These are phyloP conservation scores for Cokeromyces recurvatus DNA, from an alignment of 371 early-diverging fungal species.

Conservation along the genomic window DNA sequence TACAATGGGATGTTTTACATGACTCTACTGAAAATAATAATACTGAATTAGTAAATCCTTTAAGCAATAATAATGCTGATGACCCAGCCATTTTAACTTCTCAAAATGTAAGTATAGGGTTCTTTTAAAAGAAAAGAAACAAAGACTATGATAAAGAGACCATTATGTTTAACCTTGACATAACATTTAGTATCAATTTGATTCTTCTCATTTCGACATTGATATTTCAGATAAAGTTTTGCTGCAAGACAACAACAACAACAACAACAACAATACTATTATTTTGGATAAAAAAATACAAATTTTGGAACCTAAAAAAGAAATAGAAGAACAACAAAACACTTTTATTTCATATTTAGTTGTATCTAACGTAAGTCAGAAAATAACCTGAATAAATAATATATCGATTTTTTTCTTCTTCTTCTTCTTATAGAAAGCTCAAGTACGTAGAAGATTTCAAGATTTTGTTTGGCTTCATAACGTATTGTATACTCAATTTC, in stretches of 20 bases:
- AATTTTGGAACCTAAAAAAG: constrained; percentile 72
- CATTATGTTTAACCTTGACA: no score
- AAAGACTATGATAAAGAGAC: no score
- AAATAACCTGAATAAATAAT: no score
- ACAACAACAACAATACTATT: neutral
- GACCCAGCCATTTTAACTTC: constrained; percentile 12
- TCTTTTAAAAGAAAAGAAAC: no score
- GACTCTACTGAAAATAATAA: neutral
- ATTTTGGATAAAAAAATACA: constrained; percentile 12
- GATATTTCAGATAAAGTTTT: constrained; percentile 17
- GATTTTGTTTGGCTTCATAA: constrained; percentile 91
- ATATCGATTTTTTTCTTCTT: no score
- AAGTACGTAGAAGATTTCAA: constrained; percentile 84
- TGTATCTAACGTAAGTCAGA: constrained; percentile 54
- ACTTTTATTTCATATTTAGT: constrained; percentile 86
- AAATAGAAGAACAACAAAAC: constrained; percentile 78
- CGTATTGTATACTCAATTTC: constrained; percentile 65
- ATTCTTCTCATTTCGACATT: constrained; percentile 11
- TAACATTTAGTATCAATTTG: neutral
- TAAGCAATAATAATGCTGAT: constrained; percentile 1
- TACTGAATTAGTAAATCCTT: constrained; percentile 5
- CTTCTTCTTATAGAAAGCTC: constrained; percentile 17
- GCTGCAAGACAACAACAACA: neutral
- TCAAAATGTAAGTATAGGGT: constrained; percentile 3
- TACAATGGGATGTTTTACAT: constrained; percentile 30